These are phyloP conservation scores for Epichloe typhina DNA, from an alignment of 2,329 filamentous ascomycete species.

Conservation along the genomic window DNA sequence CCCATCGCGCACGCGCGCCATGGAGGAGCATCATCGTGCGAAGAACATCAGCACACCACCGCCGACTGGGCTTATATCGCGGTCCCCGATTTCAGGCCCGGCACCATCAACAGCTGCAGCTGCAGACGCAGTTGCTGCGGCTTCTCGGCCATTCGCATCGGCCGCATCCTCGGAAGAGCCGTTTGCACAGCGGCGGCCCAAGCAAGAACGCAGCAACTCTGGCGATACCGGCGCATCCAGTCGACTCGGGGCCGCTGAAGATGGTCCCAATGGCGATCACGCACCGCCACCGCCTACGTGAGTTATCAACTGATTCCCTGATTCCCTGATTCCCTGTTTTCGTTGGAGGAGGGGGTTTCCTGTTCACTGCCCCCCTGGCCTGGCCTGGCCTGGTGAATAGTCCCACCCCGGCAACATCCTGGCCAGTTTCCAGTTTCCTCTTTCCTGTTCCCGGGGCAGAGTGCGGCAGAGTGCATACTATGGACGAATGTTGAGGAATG, in stretches of 20 bases:
- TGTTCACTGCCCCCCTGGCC: too few species aligned
- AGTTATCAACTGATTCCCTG: background rate
- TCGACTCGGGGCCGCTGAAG: background rate
- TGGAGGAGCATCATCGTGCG: slow-evolving; percentile 5
- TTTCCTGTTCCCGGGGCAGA: too few species aligned
- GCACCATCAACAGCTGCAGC: background rate
- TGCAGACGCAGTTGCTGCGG: background rate
- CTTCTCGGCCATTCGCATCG: background rate
- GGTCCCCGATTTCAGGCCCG: slow-evolving; percentile 1
- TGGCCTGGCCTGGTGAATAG: background rate
- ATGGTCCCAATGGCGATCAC: background rate
- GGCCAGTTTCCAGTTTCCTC: too few species aligned
- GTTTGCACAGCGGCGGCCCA: background rate
- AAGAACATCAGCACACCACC: slow-evolving; percentile 1
- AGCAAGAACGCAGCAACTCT: background rate
- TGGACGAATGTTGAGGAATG: too few species aligned
- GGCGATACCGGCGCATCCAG: background rate
- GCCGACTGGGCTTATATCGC: slow-evolving; percentile 1
- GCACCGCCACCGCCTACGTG: slow-evolving; percentile 1
- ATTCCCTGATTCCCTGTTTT: background rate
- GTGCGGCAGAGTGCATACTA: too few species aligned
- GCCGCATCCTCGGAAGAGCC: slow-evolving; percentile 1
- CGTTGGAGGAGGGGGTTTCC: background rate
- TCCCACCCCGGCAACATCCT: too few species aligned
- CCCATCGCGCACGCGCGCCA: slow-evolving; percentile 1